These are phyloP conservation scores for Quercus phellos DNA, from an alignment of 331 rosid genomes.

Conservation along the genomic window DNA sequence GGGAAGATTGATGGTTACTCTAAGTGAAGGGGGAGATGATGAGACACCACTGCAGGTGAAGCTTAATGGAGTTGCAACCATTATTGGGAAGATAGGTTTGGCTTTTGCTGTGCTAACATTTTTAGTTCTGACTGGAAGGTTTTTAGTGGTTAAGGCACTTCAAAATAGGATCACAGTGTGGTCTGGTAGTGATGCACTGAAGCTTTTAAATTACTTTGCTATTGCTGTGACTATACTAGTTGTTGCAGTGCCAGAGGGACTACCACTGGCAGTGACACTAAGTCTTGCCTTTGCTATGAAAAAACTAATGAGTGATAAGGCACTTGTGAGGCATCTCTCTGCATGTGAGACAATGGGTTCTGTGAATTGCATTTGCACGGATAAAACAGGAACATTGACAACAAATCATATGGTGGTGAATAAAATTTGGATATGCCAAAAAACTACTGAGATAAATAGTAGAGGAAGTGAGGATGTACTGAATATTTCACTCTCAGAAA, in stretches of 20 bases:
- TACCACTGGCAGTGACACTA: constrained; percentile 83
- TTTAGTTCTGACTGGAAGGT: constrained; percentile 61
- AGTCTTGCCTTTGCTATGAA: constrained; percentile 96
- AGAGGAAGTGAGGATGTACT: constrained; percentile 10
- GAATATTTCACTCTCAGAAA: constrained; percentile 34
- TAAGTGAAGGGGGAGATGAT: constrained; percentile 81
- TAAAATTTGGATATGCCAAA: constrained; percentile 63
- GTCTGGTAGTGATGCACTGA: constrained; percentile 52
- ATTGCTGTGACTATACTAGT: constrained; percentile 82
- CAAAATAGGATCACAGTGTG: constrained; percentile 37
- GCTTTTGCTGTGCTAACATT: constrained; percentile 65
- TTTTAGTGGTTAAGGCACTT: constrained; percentile 37
- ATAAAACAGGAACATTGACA: constrained; percentile 85
- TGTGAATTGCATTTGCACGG: constrained; percentile 76
- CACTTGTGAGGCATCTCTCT: constrained; percentile 84
- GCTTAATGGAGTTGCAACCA: constrained; percentile 83
- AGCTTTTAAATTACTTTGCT: constrained; percentile 62
- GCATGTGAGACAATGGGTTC: constrained; percentile 98
- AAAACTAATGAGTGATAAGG: constrained; percentile 77
- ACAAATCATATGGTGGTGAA: constrained; percentile 82
- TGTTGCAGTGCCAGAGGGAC: constrained; percentile 90
- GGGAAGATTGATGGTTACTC: constrained; percentile 78
- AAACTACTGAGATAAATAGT: constrained; percentile 32
- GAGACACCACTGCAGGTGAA: constrained; percentile 95
- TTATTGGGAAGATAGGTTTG: constrained; percentile 85